Evolutionary conservation across 2,329 filamentous ascomycete species (phyloP), one percentile per base, ranked within the genome.

Genomic region (Cylindrodendrum hubeiense): DNA sequence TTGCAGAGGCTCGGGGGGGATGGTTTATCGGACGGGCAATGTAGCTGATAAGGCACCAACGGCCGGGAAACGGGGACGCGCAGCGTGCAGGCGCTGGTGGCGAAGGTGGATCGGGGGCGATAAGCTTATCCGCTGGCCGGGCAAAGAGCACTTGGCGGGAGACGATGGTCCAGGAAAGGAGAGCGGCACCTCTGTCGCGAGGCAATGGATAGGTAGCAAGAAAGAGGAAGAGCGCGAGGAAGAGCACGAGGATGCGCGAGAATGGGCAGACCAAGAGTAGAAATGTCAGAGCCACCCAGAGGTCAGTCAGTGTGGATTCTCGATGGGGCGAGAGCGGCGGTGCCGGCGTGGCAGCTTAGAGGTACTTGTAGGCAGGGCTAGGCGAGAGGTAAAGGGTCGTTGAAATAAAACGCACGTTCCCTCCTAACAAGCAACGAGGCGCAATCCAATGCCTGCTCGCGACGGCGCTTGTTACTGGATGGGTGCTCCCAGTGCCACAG

Each of bases 1-100:
- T 61, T 37, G 57, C 15, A 46, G 44, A 49, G 28, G 50, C 59
- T 37, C 61, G 60, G 30, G 44, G n/a, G 19, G 8, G 17, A 13
- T 52, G 37, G 54, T 63, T n/a, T 55, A 64, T 66, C 64, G 63
- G 67, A 49, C 21, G 30, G 54, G 46, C 50, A 50, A 46, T 51
- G 55, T 41, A 61, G 49, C 60, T 71, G 69, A 73, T 72, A 72
- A 73, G 41, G 64, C 34, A 47, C 51, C 33, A 30, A 46, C 53
- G 44, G 30, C 37, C 41, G 49, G 46, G 46, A 67, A 61, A 57
- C 60, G 64, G 34, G 47, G 51, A 37, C 55, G 63, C 62, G 62
- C 60, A 68, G 68, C 33, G 64, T 63, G 53, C 57, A 57, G 62
- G 54, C 51, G 52, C 59, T 44, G 26, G 43, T 13, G 50, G 41